These are phyloP conservation scores for Aspergillus diversus DNA, from an alignment of 495 filamentous ascomycete species.

Conservation along the genomic window DNA sequence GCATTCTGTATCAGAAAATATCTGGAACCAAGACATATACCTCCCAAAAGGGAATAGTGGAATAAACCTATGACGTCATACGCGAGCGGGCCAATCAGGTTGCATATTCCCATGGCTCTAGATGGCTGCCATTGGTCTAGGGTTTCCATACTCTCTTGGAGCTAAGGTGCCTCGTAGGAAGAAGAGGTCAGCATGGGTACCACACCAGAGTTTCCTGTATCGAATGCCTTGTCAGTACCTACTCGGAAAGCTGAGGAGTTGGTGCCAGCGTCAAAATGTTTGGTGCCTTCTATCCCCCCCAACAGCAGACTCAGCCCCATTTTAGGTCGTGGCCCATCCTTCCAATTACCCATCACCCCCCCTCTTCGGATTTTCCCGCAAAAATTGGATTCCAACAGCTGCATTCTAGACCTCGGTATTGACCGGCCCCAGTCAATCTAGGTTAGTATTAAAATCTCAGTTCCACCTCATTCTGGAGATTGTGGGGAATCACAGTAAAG, in stretches of 20 bases:
- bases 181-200: no score
- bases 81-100: constrained; percentile 21
- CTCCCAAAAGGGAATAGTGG: constrained; percentile 9
- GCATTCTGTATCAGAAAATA: constrained; percentile 2
- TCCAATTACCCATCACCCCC: background rate
- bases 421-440: background rate
- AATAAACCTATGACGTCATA: constrained; percentile 15
- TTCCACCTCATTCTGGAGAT: no score
- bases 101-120: background rate
- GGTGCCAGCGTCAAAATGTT: background rate
- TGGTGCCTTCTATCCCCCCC: background rate
- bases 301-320: background rate
- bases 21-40: constrained; percentile 9
- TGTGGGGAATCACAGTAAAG: no score
- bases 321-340: background rate
- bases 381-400: background rate
- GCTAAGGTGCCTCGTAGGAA: no score
- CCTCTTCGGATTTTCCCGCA: background rate
- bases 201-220: no score
- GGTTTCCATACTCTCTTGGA: background rate
- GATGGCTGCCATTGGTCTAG: background rate
- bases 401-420: background rate
- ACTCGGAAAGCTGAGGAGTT: background rate
- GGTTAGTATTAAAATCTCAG: background rate
- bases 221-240: no score